Conservation (phyloP, 495 filamentous ascomycete species). For the Podospora appendiculata region DNA sequence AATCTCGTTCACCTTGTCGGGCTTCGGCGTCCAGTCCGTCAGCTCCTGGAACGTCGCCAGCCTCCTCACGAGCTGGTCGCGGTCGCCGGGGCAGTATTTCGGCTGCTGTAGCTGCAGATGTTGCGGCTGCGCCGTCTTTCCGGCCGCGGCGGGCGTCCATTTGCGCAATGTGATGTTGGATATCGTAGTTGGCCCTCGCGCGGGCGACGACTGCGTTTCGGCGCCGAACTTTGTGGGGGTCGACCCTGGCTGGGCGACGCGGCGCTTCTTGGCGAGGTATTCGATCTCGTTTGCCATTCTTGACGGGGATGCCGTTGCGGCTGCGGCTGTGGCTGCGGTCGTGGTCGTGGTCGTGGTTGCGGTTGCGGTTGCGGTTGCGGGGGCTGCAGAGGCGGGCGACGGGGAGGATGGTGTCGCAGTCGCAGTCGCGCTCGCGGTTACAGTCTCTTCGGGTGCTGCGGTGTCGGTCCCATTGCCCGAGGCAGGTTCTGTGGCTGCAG, state of each 20-base stretch:
- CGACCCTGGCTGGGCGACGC: conserved; percentile 24
- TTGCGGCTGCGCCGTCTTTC: background rate
- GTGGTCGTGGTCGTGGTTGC: background rate
- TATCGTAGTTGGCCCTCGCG: conserved; percentile 20
- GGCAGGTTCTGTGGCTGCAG: conserved; percentile 5
- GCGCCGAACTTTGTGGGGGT: conserved; percentile 15
- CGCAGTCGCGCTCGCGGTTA: background rate
- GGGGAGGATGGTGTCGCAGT: conserved; percentile 1
- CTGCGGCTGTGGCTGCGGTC: conserved; percentile 7
- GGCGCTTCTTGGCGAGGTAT: conserved; percentile 38
- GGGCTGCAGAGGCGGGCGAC: conserved; percentile 7
- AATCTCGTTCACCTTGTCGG: conserved; percentile 75
- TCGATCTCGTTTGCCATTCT: conserved; percentile 22
- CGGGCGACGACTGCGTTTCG: conserved; percentile 3
- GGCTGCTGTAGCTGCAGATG: conserved; percentile 4
- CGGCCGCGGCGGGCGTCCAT: conserved; percentile 19
- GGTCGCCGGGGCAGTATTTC: conserved; percentile 73
- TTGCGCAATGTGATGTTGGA: conserved; percentile 37
- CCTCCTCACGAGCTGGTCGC: conserved; percentile 70
- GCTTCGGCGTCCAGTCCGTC: conserved; percentile 80
- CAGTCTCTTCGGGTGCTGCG: too few relatives aligned
- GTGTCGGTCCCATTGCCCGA: too few relatives aligned
- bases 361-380: background rate
- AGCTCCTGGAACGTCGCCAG: conserved; percentile 84
- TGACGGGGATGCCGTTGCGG: conserved; percentile 12